Evolutionary conservation across 495 filamentous ascomycete species (phyloP).

Genomic region (Cercophora samala): DNA sequence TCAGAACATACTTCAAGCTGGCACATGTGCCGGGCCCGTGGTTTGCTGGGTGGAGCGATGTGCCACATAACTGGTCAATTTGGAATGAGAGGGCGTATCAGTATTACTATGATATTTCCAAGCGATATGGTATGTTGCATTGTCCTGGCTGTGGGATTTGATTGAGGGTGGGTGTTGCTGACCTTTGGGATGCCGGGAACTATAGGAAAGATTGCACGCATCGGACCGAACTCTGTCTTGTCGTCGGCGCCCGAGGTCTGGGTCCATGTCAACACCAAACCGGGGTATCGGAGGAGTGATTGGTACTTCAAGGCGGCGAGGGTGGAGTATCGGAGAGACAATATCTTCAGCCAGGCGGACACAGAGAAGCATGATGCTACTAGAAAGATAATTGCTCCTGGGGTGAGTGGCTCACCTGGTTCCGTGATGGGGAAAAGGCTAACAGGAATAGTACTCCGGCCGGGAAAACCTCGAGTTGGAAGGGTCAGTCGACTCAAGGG

Average conservation of each 20-base stretch:
- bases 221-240: conserved; percentile 36
- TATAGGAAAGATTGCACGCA: conserved; percentile 33
- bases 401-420: conserved; percentile 31
- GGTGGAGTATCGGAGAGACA: conserved; percentile 32
- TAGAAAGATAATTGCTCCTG: conserved; percentile 35
- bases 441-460: conserved; percentile 27
- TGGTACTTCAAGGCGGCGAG: conserved; percentile 33
- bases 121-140: conserved; percentile 22
- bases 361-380: conserved; percentile 33
- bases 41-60: conserved; percentile 26
- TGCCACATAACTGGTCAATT: conserved; percentile 17
- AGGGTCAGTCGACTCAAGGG: conserved; percentile 41
- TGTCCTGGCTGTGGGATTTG: not conserved
- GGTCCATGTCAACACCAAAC: conserved; percentile 30
- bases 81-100: conserved; percentile 20
- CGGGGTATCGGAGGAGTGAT: conserved; percentile 27
- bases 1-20: not conserved
- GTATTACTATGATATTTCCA: conserved; percentile 20
- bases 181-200: not conserved
- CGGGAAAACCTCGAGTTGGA: conserved; percentile 34
- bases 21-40: conserved; percentile 33
- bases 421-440: not conserved
- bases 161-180: not conserved
- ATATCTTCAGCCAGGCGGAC: conserved; percentile 37
- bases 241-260: conserved; percentile 29